These are phyloP conservation scores for Picea abies DNA, from an alignment of 83 land plant genomes.

Conservation along the genomic window DNA sequence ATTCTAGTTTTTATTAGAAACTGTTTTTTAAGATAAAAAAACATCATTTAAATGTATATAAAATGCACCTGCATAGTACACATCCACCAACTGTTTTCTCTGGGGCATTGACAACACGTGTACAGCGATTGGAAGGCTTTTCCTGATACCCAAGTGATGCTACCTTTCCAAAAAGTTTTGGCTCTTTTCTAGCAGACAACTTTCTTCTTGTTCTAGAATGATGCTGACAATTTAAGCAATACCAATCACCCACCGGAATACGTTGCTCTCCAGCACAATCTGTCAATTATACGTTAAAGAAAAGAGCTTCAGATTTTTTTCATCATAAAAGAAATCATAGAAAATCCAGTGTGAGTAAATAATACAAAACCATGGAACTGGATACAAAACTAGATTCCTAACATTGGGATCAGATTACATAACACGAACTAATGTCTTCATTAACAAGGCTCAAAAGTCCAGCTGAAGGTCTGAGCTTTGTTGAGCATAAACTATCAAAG, in stretches of 20 bases:
- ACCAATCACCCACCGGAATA: conserved; percentile 76
- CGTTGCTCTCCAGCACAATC: conserved; percentile 62
- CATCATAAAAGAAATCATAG: not conserved
- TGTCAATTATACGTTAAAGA: conserved; percentile 20
- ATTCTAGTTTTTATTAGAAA: no score
- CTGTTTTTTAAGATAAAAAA: no score
- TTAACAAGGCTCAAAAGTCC: not conserved
- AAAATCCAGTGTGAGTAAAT: not conserved
- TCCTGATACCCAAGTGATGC: conserved; percentile 49
- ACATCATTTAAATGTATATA: not conserved
- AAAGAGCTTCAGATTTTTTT: not conserved
- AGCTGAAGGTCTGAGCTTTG: not conserved
- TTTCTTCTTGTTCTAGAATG: conserved; percentile 38
- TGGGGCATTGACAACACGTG: conserved; percentile 58
- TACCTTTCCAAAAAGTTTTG: conserved; percentile 58
- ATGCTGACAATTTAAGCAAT: conserved; percentile 53
- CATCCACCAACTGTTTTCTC: conserved; percentile 57
- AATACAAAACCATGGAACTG: no score
- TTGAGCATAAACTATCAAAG: not conserved
- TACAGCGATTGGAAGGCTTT: conserved; percentile 56
- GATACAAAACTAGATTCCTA: no score
- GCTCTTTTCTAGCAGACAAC: conserved; percentile 39
- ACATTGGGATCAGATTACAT: not conserved
- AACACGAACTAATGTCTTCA: not conserved
- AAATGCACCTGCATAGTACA: conserved; percentile 64